Evolutionary conservation across 805 yeast genomes (phyloP), one percentile per base, ranked within the genome.

Genomic region (Metschnikowia matae): DNA sequence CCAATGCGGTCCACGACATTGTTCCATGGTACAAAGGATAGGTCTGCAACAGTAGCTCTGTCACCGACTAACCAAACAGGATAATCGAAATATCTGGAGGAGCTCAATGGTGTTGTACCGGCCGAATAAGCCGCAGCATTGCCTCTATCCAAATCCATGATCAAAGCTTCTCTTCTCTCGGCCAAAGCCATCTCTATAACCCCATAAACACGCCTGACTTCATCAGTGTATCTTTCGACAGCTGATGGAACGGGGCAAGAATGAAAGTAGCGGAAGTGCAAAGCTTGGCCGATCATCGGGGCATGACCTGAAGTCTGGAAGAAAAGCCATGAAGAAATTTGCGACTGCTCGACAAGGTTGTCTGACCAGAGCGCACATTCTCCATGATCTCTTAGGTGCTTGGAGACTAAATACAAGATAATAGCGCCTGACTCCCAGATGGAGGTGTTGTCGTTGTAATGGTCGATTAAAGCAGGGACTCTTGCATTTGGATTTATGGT

Each of bases 241-340:
- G 97, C 97, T 51, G 89, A 81, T 17, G 92, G 89, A 2, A 91
- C 89, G 48, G 84, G 84, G 53, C 85, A 85, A 6, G 91, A 80
- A 65, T 91, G 97, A 75, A 91, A 89, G 66, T 88, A 89, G 62
- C 91, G 79, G 73, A 91, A 92, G 71, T 92, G 97, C 59, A 92
- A 77, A 7, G 97, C 97, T 69, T 91, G 97, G 17, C 97, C 97
- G 60, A 91, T 87, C 96, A 91, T 91, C n/a, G 97, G 97, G 0
- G 97, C 96, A 65, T 90, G 97, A 6, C 98, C 97, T 4, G 95
- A 86, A 2, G 97, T 89, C 70, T 91, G 98, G 75, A 91, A 91
- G 63, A 89, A 91, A 36, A 92, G 75, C 97, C 97, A 91, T 6
- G 90, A 81, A 53, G 82, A 78, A 51, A 91, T 89, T 65, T 86